Conservation (phyloP, 345 rosid species). For the Eucalyptus regnans region DNA sequence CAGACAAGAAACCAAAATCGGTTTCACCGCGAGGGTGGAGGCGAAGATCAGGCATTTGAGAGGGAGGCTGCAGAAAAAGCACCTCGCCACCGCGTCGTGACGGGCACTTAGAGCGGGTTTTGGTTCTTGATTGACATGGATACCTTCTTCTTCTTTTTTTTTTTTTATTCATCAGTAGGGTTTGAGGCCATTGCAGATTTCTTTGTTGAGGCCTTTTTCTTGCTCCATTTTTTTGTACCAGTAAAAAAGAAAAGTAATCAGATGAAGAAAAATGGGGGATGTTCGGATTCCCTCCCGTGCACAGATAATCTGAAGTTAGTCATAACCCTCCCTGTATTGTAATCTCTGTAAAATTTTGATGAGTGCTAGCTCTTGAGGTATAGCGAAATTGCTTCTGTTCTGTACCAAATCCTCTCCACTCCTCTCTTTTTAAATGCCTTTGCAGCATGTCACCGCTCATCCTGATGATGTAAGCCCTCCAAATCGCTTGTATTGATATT, state of each 20-base stretch:
- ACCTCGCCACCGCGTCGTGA: slow-evolving; percentile 6
- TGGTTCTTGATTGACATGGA: background rate
- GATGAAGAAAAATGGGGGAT: background rate
- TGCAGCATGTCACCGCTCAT: background rate
- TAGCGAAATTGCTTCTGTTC: background rate
- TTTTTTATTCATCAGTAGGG: background rate
- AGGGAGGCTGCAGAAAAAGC: slow-evolving; percentile 63
- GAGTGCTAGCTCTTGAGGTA: background rate
- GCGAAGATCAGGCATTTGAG: slow-evolving; percentile 75
- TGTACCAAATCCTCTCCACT: background rate
- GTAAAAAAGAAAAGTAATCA: background rate
- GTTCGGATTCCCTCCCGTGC: slow-evolving; percentile 1
- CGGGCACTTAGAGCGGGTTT: background rate
- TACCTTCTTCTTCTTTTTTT: background rate
- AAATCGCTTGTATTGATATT: background rate
- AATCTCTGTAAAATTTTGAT: background rate
- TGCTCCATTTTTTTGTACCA: slow-evolving; percentile 6
- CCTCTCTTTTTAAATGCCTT: background rate
- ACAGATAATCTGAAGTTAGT: background rate
- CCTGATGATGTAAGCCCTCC: background rate
- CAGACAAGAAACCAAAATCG: slow-evolving; percentile 84
- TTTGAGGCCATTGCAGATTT: slow-evolving; percentile 1
- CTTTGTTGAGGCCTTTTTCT: background rate
- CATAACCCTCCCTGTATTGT: background rate
- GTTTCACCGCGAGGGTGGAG: slow-evolving; percentile 89